Conservation (phyloP, 208 protist species). For the Wallacemonas sp. region DNA sequence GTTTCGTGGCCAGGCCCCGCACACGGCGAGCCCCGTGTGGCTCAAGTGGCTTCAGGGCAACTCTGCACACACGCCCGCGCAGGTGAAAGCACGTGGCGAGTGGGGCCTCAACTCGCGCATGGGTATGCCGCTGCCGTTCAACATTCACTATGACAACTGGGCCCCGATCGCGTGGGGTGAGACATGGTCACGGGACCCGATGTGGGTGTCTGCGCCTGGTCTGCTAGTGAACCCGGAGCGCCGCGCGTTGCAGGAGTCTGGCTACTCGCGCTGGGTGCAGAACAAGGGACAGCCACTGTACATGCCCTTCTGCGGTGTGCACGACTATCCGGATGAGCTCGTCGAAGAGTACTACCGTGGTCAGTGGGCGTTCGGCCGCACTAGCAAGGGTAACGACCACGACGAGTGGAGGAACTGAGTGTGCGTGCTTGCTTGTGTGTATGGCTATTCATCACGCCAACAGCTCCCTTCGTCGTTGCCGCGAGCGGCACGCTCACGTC, state of each 20-base stretch:
- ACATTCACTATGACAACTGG: conserved; percentile 83
- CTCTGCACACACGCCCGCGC: conserved; percentile 79
- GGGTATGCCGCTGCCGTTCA: conserved; percentile 76
- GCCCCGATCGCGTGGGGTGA: conserved; percentile 64
- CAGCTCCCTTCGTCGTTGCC: too few species aligned
- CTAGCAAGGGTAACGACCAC: conserved; percentile 88
- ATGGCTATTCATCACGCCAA: too few species aligned
- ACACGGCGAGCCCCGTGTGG: conserved; percentile 71
- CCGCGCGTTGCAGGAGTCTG: conserved; percentile 71
- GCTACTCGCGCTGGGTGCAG: conserved; percentile 81
- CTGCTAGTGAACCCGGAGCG: conserved; percentile 80
- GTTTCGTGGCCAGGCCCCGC: conserved; percentile 77
- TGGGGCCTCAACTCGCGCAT: conserved; percentile 86
- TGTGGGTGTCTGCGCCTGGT: conserved; percentile 72
- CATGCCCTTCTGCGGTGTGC: conserved; percentile 88
- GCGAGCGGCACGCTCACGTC: too few species aligned
- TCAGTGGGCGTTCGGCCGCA: conserved; percentile 82
- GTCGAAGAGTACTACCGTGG: conserved; percentile 91
- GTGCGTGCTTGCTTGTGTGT: background rate
- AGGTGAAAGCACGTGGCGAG: conserved; percentile 86
- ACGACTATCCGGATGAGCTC: conserved; percentile 87
- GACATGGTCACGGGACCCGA: conserved; percentile 75
- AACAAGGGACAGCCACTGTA: conserved; percentile 84
- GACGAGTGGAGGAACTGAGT: conserved; percentile 85
- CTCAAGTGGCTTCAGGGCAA: conserved; percentile 85